Base-by-base conservation (phyloP, 2,329 filamentous ascomycete genomes). In the Phyllosticta citrichinensis region DNA sequence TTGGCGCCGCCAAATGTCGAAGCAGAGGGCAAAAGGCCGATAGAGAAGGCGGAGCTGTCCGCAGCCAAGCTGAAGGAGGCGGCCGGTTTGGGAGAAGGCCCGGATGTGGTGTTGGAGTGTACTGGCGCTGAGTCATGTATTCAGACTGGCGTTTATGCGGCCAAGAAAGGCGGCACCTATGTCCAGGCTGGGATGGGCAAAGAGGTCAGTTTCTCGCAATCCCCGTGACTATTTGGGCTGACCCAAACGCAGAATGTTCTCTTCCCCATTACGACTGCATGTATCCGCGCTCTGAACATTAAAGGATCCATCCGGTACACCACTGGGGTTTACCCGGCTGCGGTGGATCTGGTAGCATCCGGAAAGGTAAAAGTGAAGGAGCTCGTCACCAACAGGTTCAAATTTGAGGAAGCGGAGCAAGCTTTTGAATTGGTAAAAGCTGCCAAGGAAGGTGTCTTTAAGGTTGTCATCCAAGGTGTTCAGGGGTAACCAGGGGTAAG, bases 271-370 rank as follows among this genome's bases (percentile, higher is more conserved):
- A 79, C 76, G 0, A 75, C 74, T 0, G 75, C 76, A 1, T 82
- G 78, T 62, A 79, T 78, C 62, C 73, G 76, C 5, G 81, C 73
- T 0, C 66, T 83, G 55, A 77, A 68, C 2, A 71, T 82, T 63
- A 76, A 78, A 58, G 81, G 80, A 1, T 80, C 76, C 0, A 81
- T 83, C 57, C 73, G 80, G 2, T 83, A 83, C 62, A 75, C 73
- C 3, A 70, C 75, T 0, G 80, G 80, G 0, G 79, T 76, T 63
- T 83, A 81, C 66, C 75, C 78, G 0, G 65, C 73, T 5, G 81
- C 81, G 0, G 70, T 83, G 0, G 71, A 79, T 51, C 68, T 83
- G 6, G 72, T 83, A n/a, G 73, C 77, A 0, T 75, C 70, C n/a
- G 77, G 79, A 0, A 80, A 79, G 65, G 71, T 81, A 19, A 64